These are phyloP conservation scores for Mycosphaerelloides madeirae DNA, from an alignment of 2,329 filamentous ascomycete genomes.

Conservation along the genomic window DNA sequence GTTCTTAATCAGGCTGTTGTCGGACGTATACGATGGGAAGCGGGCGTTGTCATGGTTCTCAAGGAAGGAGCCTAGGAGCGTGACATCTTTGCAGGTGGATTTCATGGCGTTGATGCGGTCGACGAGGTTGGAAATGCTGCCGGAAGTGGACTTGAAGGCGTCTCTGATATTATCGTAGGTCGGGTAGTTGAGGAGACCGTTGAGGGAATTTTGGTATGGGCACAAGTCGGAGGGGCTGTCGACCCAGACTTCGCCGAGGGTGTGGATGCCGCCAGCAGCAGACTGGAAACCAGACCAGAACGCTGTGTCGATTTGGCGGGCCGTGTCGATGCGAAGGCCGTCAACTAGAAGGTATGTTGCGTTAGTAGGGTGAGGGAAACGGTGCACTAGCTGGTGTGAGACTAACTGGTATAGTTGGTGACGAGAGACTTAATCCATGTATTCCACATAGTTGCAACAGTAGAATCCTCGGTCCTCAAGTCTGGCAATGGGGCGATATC, in stretches of 20 bases:
- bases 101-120: conserved; percentile 25
- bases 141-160: conserved; percentile 33
- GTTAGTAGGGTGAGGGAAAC: neutral
- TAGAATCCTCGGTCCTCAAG: conserved; percentile 50
- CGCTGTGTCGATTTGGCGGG: conserved; percentile 38
- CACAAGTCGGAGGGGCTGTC: conserved; percentile 34
- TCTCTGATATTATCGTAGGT: conserved; percentile 34
- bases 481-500: conserved; percentile 55
- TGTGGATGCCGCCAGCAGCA: conserved; percentile 32
- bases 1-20: conserved; percentile 55
- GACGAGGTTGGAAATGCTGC: conserved; percentile 36
- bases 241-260: conserved; percentile 43
- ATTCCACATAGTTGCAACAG: conserved; percentile 49
- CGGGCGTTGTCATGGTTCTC: conserved; percentile 37
- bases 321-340: conserved; percentile 47
- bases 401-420: conserved; percentile 49
- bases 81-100: conserved; percentile 32
- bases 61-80: conserved; percentile 35
- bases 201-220: conserved; percentile 39
- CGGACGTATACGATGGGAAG: conserved; percentile 43
- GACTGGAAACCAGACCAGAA: conserved; percentile 38
- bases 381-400: neutral
- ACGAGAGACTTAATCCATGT: conserved; percentile 58
- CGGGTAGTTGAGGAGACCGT: conserved; percentile 45
- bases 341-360: conserved; percentile 39